Evolutionary conservation across 208 protist genomes (phyloP).

Genomic region (Acanthamoeba healyi): DNA sequence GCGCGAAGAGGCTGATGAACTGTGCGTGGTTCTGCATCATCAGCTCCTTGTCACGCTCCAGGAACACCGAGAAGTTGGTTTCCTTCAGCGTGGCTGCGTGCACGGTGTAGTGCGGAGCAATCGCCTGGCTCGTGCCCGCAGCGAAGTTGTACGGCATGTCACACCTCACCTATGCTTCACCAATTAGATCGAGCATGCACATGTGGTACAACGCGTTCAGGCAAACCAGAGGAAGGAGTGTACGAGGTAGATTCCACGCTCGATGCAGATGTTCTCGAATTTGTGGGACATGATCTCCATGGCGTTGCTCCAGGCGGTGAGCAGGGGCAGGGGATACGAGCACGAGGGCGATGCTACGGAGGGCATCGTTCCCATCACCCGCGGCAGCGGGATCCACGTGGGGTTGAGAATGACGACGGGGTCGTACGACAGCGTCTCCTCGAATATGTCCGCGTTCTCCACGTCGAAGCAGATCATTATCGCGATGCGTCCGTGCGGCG

Average conservation of each 20-base stretch:
- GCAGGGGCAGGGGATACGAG: background rate
- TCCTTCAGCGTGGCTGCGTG: background rate
- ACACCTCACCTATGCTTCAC: background rate
- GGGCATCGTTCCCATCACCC: background rate
- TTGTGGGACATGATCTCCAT: slow-evolving; percentile 56
- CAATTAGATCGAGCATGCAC: no score
- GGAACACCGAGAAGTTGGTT: slow-evolving; percentile 34
- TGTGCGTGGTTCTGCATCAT: background rate
- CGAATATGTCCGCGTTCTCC: slow-evolving; percentile 71
- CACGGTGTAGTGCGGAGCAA: background rate
- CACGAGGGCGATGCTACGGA: background rate
- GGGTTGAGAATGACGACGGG: slow-evolving; percentile 71
- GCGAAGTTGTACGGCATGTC: slow-evolving; percentile 24
- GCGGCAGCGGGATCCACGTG: slow-evolving; percentile 32
- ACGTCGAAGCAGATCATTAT: slow-evolving; percentile 77
- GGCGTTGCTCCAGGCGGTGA: slow-evolving; percentile 17
- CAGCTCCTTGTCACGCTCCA: background rate
- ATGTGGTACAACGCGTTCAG: no score
- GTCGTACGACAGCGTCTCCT: slow-evolving; percentile 41
- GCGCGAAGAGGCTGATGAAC: background rate
- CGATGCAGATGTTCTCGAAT: slow-evolving; percentile 58
- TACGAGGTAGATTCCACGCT: slow-evolving; percentile 2
- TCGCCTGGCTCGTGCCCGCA: slow-evolving; percentile 17
- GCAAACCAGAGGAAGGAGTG: no score
- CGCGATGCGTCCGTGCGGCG: slow-evolving; percentile 24